Conservation (phyloP, 208 protist genomes). For the Herpetomonas muscarum region DNA sequence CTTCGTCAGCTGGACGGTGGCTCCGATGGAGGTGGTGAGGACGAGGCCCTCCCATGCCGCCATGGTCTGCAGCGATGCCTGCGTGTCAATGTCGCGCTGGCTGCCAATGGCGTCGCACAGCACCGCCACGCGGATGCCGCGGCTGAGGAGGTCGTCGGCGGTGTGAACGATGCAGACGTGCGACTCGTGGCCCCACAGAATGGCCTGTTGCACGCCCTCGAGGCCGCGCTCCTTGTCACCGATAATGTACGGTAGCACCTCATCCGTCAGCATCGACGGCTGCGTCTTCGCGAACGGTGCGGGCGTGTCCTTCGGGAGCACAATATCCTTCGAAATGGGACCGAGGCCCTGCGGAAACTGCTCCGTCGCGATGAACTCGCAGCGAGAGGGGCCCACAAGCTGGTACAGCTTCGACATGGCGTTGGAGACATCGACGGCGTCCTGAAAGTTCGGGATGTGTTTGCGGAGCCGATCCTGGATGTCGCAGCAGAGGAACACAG, state of each 20-base stretch:
- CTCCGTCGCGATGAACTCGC: slow-evolving; percentile 48
- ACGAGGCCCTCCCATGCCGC: slow-evolving; percentile 34
- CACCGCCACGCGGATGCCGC: slow-evolving; percentile 54
- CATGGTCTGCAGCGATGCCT: slow-evolving; percentile 30
- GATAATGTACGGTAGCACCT: slow-evolving; percentile 29
- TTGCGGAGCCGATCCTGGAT: slow-evolving; percentile 43
- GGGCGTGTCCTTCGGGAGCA: slow-evolving; percentile 27
- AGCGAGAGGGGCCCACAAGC: slow-evolving; percentile 18
- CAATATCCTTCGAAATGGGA: slow-evolving; percentile 21
- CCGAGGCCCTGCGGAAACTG: slow-evolving; percentile 46
- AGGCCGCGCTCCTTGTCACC: slow-evolving; percentile 21
- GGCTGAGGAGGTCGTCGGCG: slow-evolving; percentile 44
- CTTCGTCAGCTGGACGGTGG: slow-evolving; percentile 31
- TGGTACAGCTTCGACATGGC: slow-evolving; percentile 28
- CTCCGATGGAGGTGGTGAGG: slow-evolving; percentile 22
- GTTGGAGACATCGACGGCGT: slow-evolving; percentile 50
- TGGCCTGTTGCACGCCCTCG: slow-evolving; percentile 52
- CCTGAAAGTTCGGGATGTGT: slow-evolving; percentile 32
- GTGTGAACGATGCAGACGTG: slow-evolving; percentile 71
- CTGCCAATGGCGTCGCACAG: slow-evolving; percentile 41
- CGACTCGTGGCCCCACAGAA: slow-evolving; percentile 73
- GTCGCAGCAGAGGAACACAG: slow-evolving; percentile 68
- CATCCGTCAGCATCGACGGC: slow-evolving; percentile 40
- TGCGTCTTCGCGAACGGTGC: slow-evolving; percentile 39
- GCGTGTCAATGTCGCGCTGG: slow-evolving; percentile 24